Evolutionary conservation across 1,284 basidiomycete species (phyloP).

Genomic region (Wolfiporia cocos): DNA sequence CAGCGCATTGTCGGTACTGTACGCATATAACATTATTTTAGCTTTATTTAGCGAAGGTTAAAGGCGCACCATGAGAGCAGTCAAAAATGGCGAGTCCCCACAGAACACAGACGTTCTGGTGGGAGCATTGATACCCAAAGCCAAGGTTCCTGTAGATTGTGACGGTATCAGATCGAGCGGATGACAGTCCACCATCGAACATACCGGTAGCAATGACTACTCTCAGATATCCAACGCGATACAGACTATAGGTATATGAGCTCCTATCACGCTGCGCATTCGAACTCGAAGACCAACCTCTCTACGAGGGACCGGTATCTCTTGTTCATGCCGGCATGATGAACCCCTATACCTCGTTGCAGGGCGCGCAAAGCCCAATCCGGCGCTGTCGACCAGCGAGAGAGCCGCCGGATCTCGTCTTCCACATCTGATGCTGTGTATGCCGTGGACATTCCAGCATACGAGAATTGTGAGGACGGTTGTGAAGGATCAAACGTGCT

Average conservation of each 20-base stretch:
- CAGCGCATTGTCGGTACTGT: constrained; percentile 67
- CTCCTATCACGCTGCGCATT: background rate
- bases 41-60: background rate
- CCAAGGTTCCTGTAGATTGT: constrained; percentile 46
- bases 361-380: constrained; percentile 43
- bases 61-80: constrained; percentile 49
- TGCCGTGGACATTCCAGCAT: constrained; percentile 36
- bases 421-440: constrained; percentile 43
- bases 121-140: constrained; percentile 70
- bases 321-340: constrained; percentile 67
- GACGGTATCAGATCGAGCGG: background rate
- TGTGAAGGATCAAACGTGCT: constrained; percentile 50
- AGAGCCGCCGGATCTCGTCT: constrained; percentile 39
- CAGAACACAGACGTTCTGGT: constrained; percentile 61
- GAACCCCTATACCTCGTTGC: constrained; percentile 57
- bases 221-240: constrained; percentile 53
- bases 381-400: constrained; percentile 29
- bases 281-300: constrained; percentile 33
- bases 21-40: constrained; percentile 3
- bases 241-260: constrained; percentile 34
- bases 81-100: constrained; percentile 61
- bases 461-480: constrained; percentile 54
- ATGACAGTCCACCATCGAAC: too few relatives aligned
- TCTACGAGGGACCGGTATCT: constrained; percentile 55
- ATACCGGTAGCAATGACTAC: constrained; percentile 61